Evolutionary conservation across 1,139 yeast genomes (phyloP).

Genomic region (Debaryomycetaceae sp.): DNA sequence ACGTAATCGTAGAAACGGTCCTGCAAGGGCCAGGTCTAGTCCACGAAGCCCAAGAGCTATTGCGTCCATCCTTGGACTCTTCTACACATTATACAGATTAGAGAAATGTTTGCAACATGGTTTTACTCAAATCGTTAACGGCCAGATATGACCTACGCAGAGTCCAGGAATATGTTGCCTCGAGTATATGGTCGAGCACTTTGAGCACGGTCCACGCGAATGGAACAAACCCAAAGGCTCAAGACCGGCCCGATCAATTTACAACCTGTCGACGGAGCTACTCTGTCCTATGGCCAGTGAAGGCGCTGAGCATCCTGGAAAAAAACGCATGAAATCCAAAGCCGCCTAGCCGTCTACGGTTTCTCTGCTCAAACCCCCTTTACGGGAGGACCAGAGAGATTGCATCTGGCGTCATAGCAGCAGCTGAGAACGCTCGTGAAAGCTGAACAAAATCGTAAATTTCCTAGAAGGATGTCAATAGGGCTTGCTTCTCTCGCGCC

Average conservation of each 20-base stretch:
- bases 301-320: constrained; percentile 9
- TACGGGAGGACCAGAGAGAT: constrained; percentile 35
- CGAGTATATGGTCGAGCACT: constrained; percentile 44
- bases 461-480: constrained; percentile 8
- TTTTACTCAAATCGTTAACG: constrained; percentile 82
- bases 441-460: constrained; percentile 9
- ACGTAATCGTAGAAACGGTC: no score
- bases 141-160: constrained; percentile 74
- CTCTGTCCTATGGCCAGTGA: constrained; percentile 47
- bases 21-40: no score
- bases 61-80: no score
- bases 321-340: constrained; percentile 9
- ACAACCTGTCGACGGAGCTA: constrained; percentile 84
- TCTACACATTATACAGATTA: no score
- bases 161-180: constrained; percentile 89
- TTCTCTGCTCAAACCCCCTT: constrained; percentile 47
- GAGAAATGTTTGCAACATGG: constrained; percentile 69
- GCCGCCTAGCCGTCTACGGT: constrained; percentile 13
- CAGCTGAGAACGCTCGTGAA: constrained; percentile 10
- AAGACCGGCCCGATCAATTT: constrained; percentile 51
- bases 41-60: no score
- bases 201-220: constrained; percentile 1
- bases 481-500: constrained; percentile 62
- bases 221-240: constrained; percentile 38
- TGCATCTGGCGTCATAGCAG: constrained; percentile 17